These are phyloP conservation scores for Nigrospora oryzae DNA, from an alignment of 2,329 filamentous ascomycete genomes.

Conservation along the genomic window DNA sequence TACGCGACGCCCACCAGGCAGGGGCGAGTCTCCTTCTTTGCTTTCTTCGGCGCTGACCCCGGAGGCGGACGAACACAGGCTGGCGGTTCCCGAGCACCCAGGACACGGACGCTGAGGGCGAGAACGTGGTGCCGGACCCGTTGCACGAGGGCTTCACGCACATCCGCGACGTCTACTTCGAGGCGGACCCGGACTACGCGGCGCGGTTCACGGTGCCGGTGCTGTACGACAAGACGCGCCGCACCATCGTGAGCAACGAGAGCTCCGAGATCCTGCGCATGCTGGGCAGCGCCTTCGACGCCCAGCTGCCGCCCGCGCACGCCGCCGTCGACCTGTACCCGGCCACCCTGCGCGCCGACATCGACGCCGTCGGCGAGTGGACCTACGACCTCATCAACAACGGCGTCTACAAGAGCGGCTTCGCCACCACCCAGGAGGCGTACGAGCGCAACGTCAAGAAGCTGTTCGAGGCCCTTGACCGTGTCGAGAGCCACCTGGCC, in stretches of 20 bases:
- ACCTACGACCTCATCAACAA: constrained; percentile 69
- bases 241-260: constrained; percentile 84
- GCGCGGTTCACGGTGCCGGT: constrained; percentile 85
- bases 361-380: constrained; percentile 75
- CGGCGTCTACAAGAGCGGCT: constrained; percentile 69
- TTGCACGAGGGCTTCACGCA: constrained; percentile 61
- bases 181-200: constrained; percentile 59
- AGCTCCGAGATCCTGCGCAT: constrained; percentile 89
- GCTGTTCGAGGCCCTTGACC: constrained; percentile 72
- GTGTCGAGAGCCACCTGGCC: constrained; percentile 62
- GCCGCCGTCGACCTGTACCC: constrained; percentile 62
- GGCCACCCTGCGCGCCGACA: constrained; percentile 49
- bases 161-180: constrained; percentile 74
- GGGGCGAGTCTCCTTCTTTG: too few relatives aligned
- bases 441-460: constrained; percentile 66
- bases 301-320: constrained; percentile 51
- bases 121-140: constrained; percentile 59
- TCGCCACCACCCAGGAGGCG: constrained; percentile 74
- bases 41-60: too few relatives aligned
- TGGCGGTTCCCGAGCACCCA: constrained; percentile 74
- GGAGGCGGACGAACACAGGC: constrained; percentile 34
- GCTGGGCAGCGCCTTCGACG: constrained; percentile 76
- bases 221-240: constrained; percentile 69
- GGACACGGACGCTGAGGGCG: constrained; percentile 44
- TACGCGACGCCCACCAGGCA: background rate